Evolutionary conservation across 768 basidiomycete species (phyloP), one percentile per base, ranked within the genome.

Genomic region (Trametes sanguinea): DNA sequence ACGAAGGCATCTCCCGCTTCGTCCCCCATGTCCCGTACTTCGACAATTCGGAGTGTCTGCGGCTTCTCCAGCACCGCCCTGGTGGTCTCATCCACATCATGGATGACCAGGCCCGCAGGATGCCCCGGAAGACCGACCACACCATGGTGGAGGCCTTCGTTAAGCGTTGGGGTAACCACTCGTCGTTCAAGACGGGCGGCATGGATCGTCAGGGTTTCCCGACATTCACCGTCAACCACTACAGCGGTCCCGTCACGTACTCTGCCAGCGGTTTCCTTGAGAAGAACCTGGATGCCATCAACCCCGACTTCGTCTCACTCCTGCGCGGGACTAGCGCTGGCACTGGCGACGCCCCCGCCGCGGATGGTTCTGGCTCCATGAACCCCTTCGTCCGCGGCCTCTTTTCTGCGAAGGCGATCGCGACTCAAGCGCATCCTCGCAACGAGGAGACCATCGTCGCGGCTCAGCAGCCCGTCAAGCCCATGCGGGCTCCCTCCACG

Each of bases 71-170:
- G 71, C 89, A 93, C 70, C 80, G 80, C 57, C 94, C 92, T 1
- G 95, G 95, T 9, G 97, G 97, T 2, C 79, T 99, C 35, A 87
- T 98, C 55, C 94, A 96, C 69, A 98, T 98, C 74, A 93, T 98
- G 90, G 95, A 98, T 71, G 96, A 98, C 71, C 95, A 97, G 74
- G 91, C 95, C 1, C 83, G 90, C 11, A 82, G 91, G 42, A 83
- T 84, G 59, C 88, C 86, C 61, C 95, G 94, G 77, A 95, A 95
- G 84, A 95, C 89, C 2, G 94, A 96, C 68, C 84, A 89, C 56
- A 92, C 90, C 0, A 97, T 98, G 94, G 85, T 95, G 8, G 94
- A 97, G 68, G 93, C 95, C 0, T 94, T 98, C 71, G 80, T 84
- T 50, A 98, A 98, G 75, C 85, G 96, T 1, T 98, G 95, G 93